Evolutionary conservation across 2,329 filamentous ascomycete genomes (phyloP).

Genomic region (Xylariales sp.): DNA sequence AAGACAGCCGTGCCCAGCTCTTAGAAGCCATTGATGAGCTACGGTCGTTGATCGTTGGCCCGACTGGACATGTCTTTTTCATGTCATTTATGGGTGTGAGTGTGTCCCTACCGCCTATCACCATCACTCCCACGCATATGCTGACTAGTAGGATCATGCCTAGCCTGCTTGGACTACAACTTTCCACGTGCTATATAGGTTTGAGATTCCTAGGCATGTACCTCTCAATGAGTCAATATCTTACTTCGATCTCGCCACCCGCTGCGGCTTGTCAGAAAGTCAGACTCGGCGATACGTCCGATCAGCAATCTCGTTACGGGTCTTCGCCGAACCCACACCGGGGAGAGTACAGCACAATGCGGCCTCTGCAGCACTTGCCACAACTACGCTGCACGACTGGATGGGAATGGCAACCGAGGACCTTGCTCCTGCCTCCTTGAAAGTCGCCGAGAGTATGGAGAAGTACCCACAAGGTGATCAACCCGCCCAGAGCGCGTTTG

Average conservation of each 20-base stretch:
- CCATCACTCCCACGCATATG: neutral
- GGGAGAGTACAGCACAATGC: conserved; percentile 9
- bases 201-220: conserved; percentile 12
- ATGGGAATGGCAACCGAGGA: conserved; percentile 13
- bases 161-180: conserved; percentile 12
- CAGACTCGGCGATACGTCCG: conserved; percentile 8
- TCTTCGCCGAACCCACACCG: conserved; percentile 5
- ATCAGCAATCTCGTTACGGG: conserved; percentile 9
- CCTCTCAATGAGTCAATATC: conserved; percentile 9
- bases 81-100: conserved; percentile 13
- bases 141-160: neutral
- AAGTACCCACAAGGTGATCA: conserved; percentile 7
- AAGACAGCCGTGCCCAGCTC: conserved; percentile 10
- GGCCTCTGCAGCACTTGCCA: conserved; percentile 6
- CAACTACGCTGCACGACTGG: conserved; percentile 12
- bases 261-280: conserved; percentile 10
- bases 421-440: conserved; percentile 8
- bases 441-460: conserved; percentile 10
- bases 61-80: conserved; percentile 12
- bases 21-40: conserved; percentile 12
- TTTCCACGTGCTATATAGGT: conserved; percentile 12
- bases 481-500: conserved; percentile 9
- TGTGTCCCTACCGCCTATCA: neutral
- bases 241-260: conserved; percentile 7
- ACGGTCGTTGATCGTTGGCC: conserved; percentile 10